Evolutionary conservation across 2,329 filamentous ascomycete species (phyloP).

Genomic region (Sporothrix dimorphospora): DNA sequence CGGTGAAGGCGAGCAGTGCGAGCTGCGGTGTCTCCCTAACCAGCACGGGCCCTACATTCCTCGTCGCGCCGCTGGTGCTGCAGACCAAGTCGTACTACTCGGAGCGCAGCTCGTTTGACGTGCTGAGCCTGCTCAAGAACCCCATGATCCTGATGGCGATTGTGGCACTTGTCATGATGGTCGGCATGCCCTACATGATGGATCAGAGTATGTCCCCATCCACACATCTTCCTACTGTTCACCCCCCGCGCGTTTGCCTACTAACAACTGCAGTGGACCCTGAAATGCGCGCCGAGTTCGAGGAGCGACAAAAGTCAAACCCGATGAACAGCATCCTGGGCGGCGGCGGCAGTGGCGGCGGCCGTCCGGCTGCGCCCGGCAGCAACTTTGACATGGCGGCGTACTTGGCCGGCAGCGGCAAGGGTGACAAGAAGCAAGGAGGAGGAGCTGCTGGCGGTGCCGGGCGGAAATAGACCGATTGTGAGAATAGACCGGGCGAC

Average conservation of each 20-base stretch:
- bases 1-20: slow-evolving; percentile 25
- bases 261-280: slow-evolving; percentile 73
- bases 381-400: slow-evolving; percentile 65
- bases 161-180: slow-evolving; percentile 78
- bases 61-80: slow-evolving; percentile 63
- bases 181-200: slow-evolving; percentile 93
- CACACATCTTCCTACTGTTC: no score
- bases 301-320: slow-evolving; percentile 80
- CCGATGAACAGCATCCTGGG: slow-evolving; percentile 63
- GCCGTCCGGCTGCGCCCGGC: slow-evolving; percentile 45
- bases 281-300: slow-evolving; percentile 91
- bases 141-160: slow-evolving; percentile 95
- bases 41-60: slow-evolving; percentile 39
- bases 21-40: neutral
- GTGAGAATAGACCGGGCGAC: neutral
- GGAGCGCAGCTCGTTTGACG: slow-evolving; percentile 73
- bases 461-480: slow-evolving; percentile 38
- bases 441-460: slow-evolving; percentile 40
- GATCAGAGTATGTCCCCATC: slow-evolving; percentile 86
- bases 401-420: slow-evolving; percentile 58
- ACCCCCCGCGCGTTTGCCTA: no score
- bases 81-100: slow-evolving; percentile 75
- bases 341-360: slow-evolving; percentile 48
- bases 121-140: slow-evolving; percentile 84
- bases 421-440: slow-evolving; percentile 46